Conservation (phyloP, 2,329 filamentous ascomycete species). For the Shiraia bambusicola region DNA sequence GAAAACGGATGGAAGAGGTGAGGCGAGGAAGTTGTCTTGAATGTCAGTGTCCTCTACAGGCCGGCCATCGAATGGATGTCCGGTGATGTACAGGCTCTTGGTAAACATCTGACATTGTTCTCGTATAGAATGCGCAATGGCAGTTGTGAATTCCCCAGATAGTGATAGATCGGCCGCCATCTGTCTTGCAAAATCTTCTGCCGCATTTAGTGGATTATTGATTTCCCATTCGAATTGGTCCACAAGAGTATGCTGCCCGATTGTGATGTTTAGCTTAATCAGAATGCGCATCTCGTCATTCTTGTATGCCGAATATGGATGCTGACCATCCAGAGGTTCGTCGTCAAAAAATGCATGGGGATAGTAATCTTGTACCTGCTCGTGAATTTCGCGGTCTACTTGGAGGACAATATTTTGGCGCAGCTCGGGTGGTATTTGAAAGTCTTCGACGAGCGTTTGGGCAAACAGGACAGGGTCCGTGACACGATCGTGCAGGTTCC, state of each 20-base stretch:
- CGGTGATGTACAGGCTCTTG: conserved; percentile 86
- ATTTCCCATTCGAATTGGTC: conserved; percentile 99
- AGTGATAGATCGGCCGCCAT: conserved; percentile 90
- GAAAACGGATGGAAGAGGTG: conserved; percentile 80
- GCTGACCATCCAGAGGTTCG: conserved; percentile 82
- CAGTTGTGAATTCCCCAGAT: conserved; percentile 93
- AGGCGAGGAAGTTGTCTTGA: conserved; percentile 78
- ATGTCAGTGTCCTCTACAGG: conserved; percentile 92
- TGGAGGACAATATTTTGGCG: conserved; percentile 61
- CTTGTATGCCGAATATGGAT: conserved; percentile 92
- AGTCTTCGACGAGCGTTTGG: conserved; percentile 85
- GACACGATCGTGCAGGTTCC: conserved; percentile 92
- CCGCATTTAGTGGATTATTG: conserved; percentile 89
- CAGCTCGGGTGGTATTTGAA: conserved; percentile 70
- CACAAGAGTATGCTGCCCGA: conserved; percentile 87
- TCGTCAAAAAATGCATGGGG: conserved; percentile 89
- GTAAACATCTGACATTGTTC: conserved; percentile 96
- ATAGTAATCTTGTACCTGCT: conserved; percentile 91
- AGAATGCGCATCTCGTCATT: conserved; percentile 98
- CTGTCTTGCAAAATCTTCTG: conserved; percentile 87
- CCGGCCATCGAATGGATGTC: conserved; percentile 91
- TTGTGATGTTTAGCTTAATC: conserved; percentile 96
- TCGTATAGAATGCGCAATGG: conserved; percentile 95
- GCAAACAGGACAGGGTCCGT: conserved; percentile 80
- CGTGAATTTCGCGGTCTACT: conserved; percentile 73